A percentile compares a stretch with the other conserved stretches of the same genome.
These are phyloP conservation scores for Pyrenophora teres DNA, from an alignment of 2,329 filamentous ascomycete genomes.

Conservation along the genomic window DNA sequence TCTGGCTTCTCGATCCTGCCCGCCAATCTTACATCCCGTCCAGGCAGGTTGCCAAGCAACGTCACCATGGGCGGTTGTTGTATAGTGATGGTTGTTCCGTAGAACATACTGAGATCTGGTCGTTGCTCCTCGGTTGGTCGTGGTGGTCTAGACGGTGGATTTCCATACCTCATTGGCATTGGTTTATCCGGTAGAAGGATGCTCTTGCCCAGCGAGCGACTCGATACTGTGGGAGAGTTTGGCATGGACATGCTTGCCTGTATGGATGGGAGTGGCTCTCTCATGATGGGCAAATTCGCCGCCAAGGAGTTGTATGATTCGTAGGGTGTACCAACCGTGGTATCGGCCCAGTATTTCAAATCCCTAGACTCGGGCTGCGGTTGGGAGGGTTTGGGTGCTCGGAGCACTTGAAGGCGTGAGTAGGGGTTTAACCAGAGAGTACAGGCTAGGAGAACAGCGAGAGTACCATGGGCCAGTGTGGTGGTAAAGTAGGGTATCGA, in stretches of 20 bases:
- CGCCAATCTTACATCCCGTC: not conserved
- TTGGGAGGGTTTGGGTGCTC: conserved; percentile 6
- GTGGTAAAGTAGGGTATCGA: conserved; percentile 28
- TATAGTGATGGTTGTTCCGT: conserved; percentile 3
- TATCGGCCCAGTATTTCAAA: conserved; percentile 25
- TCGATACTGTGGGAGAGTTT: conserved; percentile 2
- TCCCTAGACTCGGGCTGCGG: conserved; percentile 4
- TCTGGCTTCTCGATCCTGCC: not conserved
- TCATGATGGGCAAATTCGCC: conserved; percentile 10
- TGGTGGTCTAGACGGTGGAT: conserved; percentile 23
- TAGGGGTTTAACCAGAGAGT: conserved; percentile 25
- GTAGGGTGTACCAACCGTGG: conserved; percentile 29
- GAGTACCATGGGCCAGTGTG: conserved; percentile 29
- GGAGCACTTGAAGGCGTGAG: conserved; percentile 11
- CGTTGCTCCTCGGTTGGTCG: conserved; percentile 26
- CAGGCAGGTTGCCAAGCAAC: conserved; percentile 1
- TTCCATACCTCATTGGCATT: conserved; percentile 9
- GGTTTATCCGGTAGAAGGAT: conserved; percentile 21
- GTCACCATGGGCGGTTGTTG: conserved; percentile 15
- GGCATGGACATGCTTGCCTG: conserved; percentile 26
- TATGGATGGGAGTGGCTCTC: conserved; percentile 20
- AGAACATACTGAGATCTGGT: conserved; percentile 31
- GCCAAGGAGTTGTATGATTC: conserved; percentile 14
- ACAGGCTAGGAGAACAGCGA: conserved; percentile 32
- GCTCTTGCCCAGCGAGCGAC: conserved; percentile 1